A percentile compares a stretch with the other conserved stretches of the same genome.
Evolutionary conservation across 2,329 filamentous ascomycete genomes (phyloP).

Genomic region (Gaeumannomyces tritici): DNA sequence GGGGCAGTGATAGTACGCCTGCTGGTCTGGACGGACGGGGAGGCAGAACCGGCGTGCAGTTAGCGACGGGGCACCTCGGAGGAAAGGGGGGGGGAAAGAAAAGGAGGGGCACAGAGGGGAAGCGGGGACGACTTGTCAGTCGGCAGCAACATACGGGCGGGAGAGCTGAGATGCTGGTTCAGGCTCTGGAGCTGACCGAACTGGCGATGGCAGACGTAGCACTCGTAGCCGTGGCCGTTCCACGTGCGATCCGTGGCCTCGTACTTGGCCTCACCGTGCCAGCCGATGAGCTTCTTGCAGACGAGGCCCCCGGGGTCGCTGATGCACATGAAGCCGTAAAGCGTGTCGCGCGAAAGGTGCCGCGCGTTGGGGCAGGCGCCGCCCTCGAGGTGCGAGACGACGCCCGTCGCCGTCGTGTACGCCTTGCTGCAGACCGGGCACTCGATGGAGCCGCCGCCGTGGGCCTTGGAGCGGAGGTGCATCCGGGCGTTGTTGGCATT

Average conservation of each 20-base stretch:
- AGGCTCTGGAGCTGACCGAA: conserved; percentile 28
- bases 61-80: background rate
- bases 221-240: conserved; percentile 38
- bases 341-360: conserved; percentile 32
- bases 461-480: conserved; percentile 44
- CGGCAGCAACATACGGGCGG: conserved; percentile 31
- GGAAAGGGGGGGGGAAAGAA: too few species aligned
- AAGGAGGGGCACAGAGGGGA: background rate
- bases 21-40: conserved; percentile 19
- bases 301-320: conserved; percentile 38
- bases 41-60: background rate
- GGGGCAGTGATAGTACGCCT: conserved; percentile 30
- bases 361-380: conserved; percentile 38
- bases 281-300: conserved; percentile 40
- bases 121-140: too few species aligned
- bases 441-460: conserved; percentile 30
- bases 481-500: conserved; percentile 14
- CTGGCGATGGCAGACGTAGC: conserved; percentile 39
- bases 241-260: conserved; percentile 29
- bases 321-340: conserved; percentile 33
- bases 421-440: conserved; percentile 45
- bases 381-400: conserved; percentile 46
- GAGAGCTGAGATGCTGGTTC: conserved; percentile 44
- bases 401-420: conserved; percentile 41
- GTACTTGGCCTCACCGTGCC: conserved; percentile 24